Conservation (phyloP, 2,329 filamentous ascomycete species). For the Ophiocordyceps polyrhachis-furcata region DNA sequence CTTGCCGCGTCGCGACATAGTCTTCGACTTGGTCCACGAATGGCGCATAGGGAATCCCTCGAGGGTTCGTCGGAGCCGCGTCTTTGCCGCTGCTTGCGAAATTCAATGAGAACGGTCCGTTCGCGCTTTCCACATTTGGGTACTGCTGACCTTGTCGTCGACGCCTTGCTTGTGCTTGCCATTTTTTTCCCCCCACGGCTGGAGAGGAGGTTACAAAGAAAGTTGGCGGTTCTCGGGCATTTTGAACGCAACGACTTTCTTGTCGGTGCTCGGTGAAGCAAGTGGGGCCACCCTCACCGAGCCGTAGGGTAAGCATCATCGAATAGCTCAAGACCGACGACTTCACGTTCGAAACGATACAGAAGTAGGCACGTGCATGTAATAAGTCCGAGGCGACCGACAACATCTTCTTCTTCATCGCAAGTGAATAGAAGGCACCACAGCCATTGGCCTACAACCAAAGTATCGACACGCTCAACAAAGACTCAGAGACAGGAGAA, state of each 20-base stretch:
- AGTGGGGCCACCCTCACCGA: constrained; percentile 9
- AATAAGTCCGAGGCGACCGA: neutral
- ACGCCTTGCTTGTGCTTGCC: constrained; percentile 22
- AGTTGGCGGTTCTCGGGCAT: constrained; percentile 2
- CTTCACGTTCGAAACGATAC: neutral
- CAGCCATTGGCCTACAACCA: neutral
- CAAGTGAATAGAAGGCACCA: neutral
- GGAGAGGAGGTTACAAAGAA: constrained; percentile 6
- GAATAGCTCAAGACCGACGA: neutral
- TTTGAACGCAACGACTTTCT: constrained; percentile 8
- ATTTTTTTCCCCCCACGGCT: constrained; percentile 13
- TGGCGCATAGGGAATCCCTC: constrained; percentile 67
- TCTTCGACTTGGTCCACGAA: constrained; percentile 82
- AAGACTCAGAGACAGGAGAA: neutral
- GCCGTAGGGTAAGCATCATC: neutral
- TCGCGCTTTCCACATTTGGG: neutral
- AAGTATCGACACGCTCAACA: neutral
- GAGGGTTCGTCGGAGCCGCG: constrained; percentile 48
- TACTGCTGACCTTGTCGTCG: constrained; percentile 14
- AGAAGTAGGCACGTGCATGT: neutral
- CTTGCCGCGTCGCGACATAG: constrained; percentile 59
- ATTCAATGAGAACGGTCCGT: neutral
- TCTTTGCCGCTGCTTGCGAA: constrained; percentile 18
- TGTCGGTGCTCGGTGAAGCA: constrained; percentile 7
- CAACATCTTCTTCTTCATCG: neutral